Evolutionary conservation across 306 rosid species (phyloP).

Genomic region (Cyamopsis tetragonoloba): DNA sequence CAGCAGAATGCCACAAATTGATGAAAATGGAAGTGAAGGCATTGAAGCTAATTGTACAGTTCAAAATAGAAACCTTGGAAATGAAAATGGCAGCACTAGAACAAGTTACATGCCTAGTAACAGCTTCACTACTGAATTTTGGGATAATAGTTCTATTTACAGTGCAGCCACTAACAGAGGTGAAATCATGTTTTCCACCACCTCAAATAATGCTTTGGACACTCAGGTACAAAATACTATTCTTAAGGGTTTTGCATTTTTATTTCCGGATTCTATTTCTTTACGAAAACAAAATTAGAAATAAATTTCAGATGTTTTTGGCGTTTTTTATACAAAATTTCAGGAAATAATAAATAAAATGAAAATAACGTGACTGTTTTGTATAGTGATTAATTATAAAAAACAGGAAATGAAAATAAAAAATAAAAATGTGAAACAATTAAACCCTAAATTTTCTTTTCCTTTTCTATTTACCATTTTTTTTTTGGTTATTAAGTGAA

Average conservation of each 20-base stretch:
- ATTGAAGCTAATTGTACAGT: slow-evolving; percentile 28
- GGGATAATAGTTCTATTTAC: slow-evolving; percentile 47
- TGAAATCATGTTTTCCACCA: slow-evolving; percentile 43
- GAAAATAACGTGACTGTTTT: too few species aligned
- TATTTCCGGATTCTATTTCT: too few species aligned
- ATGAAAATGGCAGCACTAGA: slow-evolving; percentile 26
- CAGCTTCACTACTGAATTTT: slow-evolving; percentile 42
- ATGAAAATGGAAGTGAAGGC: slow-evolving; percentile 46
- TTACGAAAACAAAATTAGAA: too few species aligned
- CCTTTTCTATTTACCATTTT: background rate
- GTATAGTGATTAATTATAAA: too few species aligned
- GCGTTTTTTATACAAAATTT: too few species aligned
- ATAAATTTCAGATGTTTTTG: too few species aligned
- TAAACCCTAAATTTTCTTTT: too few species aligned
- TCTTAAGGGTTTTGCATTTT: too few species aligned
- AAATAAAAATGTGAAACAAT: too few species aligned
- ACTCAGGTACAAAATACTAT: slow-evolving; percentile 63
- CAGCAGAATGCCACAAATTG: slow-evolving; percentile 50
- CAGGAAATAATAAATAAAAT: too few species aligned
- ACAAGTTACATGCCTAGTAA: slow-evolving; percentile 23
- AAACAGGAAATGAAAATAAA: too few species aligned
- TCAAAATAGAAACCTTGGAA: slow-evolving; percentile 27
- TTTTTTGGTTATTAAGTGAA: background rate
- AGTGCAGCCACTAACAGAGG: slow-evolving; percentile 36
- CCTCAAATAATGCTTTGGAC: slow-evolving; percentile 48